phyloP scores from a whole-genome alignment of 2,329 filamentous ascomycete species.

The Aspergillus felis region DNA sequence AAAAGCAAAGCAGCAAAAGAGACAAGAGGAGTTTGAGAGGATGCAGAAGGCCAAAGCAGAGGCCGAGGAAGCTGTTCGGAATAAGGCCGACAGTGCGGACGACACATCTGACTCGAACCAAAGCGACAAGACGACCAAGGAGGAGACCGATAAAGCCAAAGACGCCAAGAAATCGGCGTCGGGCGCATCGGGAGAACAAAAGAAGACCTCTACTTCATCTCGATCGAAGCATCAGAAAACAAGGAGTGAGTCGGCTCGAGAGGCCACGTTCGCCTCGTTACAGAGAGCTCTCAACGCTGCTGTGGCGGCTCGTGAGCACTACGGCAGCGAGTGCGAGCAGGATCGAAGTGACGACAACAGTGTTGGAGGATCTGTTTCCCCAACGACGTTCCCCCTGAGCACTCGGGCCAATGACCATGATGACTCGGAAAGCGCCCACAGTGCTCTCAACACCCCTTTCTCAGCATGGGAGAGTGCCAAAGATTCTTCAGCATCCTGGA shows the following conservation, averaged over 20 bases:
- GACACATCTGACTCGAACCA: slow-evolving; percentile 20
- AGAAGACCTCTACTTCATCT: slow-evolving; percentile 18
- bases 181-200: slow-evolving; percentile 16
- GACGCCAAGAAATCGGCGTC: slow-evolving; percentile 26
- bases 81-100: slow-evolving; percentile 25
- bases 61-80: slow-evolving; percentile 32
- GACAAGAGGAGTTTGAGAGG: slow-evolving; percentile 47
- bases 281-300: slow-evolving; percentile 43
- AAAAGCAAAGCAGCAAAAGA: slow-evolving; percentile 50
- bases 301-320: slow-evolving; percentile 36
- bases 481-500: slow-evolving; percentile 27
- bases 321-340: slow-evolving; percentile 18
- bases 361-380: slow-evolving; percentile 27
- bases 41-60: slow-evolving; percentile 40
- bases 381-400: slow-evolving; percentile 21
- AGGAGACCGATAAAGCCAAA: slow-evolving; percentile 21
- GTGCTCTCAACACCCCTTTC: slow-evolving; percentile 19
- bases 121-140: slow-evolving; percentile 15
- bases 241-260: slow-evolving; percentile 35
- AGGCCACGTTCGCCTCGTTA: slow-evolving; percentile 42
- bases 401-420: slow-evolving; percentile 10
- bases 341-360: slow-evolving; percentile 19
- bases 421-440: slow-evolving; percentile 5
- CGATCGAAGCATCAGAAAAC: slow-evolving; percentile 35
- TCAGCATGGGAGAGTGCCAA: slow-evolving; percentile 27